phyloP scores from a whole-genome alignment of 1,284 basidiomycete genomes.

The Grifola frondosa region DNA sequence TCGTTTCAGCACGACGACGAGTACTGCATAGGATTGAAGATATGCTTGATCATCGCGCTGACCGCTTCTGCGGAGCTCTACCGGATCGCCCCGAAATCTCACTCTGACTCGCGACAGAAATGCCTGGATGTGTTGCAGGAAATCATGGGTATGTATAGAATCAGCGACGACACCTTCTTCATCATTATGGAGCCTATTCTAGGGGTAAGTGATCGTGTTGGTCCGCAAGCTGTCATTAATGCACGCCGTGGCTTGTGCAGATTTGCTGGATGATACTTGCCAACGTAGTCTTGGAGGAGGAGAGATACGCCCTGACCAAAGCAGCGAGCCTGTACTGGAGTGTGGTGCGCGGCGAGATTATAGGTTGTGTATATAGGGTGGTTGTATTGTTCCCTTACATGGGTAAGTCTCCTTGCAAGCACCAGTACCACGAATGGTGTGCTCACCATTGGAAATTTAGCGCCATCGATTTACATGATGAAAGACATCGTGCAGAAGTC shows the following conservation, averaged over 20 bases:
- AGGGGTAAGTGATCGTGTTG: too few species aligned
- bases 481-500: too few species aligned
- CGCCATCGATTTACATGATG: too few species aligned
- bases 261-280: conserved; percentile 1
- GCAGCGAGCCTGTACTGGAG: conserved; percentile 13
- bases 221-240: background rate
- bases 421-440: too few species aligned
- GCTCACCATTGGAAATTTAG: too few species aligned
- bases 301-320: conserved; percentile 2
- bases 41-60: conserved; percentile 18
- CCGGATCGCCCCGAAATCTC: conserved; percentile 13
- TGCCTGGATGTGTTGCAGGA: conserved; percentile 13
- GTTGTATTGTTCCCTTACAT: conserved; percentile 17
- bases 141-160: too few species aligned
- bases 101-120: conserved; percentile 18
- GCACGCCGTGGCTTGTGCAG: background rate
- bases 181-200: too few species aligned
- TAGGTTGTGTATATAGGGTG: conserved; percentile 14
- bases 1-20: conserved; percentile 1
- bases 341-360: conserved; percentile 11
- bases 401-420: too few species aligned
- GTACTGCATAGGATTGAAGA: conserved; percentile 15
- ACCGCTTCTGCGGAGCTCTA: conserved; percentile 20
- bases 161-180: too few species aligned
- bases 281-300: background rate